These are phyloP conservation scores for Fusarium graminum DNA, from an alignment of 2,329 filamentous ascomycete genomes.

Conservation along the genomic window DNA sequence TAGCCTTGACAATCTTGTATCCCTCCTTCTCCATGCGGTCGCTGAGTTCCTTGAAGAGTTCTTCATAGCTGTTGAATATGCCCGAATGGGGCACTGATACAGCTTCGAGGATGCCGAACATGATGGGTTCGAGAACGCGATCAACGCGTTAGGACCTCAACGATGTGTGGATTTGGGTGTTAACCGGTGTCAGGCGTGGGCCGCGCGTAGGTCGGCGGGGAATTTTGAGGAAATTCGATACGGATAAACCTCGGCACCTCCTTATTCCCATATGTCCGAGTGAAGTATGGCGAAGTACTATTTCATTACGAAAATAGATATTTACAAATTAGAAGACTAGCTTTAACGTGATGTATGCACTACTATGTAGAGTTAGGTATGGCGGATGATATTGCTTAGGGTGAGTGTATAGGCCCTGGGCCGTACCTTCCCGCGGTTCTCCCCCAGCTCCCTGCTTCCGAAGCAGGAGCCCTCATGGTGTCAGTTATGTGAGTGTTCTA, in stretches of 20 bases:
- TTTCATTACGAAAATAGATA: no score
- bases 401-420: no score
- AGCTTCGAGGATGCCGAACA: slow-evolving; percentile 61
- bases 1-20: slow-evolving; percentile 61
- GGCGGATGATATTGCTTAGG: no score
- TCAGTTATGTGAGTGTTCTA: no score
- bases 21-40: slow-evolving; percentile 59
- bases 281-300: not conserved
- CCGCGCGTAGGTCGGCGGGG: slow-evolving; percentile 38
- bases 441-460: no score
- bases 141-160: slow-evolving; percentile 48
- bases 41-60: slow-evolving; percentile 58
- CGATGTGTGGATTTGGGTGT: slow-evolving; percentile 50
- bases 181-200: slow-evolving; percentile 49
- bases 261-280: not conserved
- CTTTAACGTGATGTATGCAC: no score
- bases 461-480: no score
- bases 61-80: slow-evolving; percentile 58
- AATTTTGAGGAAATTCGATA: slow-evolving; percentile 42
- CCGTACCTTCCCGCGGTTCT: no score
- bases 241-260: slow-evolving; percentile 46
- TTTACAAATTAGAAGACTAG: no score
- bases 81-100: slow-evolving; percentile 55
- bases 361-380: no score
- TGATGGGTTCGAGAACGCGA: slow-evolving; percentile 48